Base-by-base conservation (phyloP, 1,139 yeast species). In the Debaryomyces singareniensis region DNA sequence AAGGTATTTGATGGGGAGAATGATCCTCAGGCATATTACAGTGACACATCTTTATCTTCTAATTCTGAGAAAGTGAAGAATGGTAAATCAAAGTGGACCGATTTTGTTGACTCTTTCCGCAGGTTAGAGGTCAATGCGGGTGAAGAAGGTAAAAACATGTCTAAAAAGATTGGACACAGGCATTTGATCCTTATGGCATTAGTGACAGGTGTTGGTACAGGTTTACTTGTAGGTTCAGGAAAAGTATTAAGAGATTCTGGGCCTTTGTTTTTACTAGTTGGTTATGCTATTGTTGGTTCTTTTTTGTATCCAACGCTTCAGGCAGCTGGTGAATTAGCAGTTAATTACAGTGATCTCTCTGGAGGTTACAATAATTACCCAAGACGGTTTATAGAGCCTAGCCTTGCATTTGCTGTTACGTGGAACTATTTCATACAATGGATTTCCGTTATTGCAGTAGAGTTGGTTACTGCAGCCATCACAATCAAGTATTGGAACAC, bases 351-450 rank as follows among this genome's bases (percentile, higher is more conserved):
- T 20, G 56, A 55, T 23, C 54, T 61, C 35, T 57, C 64, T 14
- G 68, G 68, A 31, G 68, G 68, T 11, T 61, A 56, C 46, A 60
- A 61, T 38, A 55, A 55, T 38, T 61, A 61, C 40, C 63, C 65
- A 25, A 44, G 63, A 29, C 55, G 50, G 40, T 61, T 61, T 37
- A 44, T 61, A 29, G 68, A 61, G 32, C 64, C 57, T 30, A 49
- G 59, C 11, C 38, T 60, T 32, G 63, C 63, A 5, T 61, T 60
- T 43, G 66, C 68, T 13, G 54, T 61, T 35, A 56, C 63, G 18
- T 60, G 68, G 68, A 61, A 61, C 42, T 61, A 61, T 41, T 58
- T 65, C 49, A 56, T 61, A 30, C 67, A 60, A 40, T 61, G 68
- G 68, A 42, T 60, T 21, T 55, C 64, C 9, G 65, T 61, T 28